Evolutionary conservation across 75 land plant species (phyloP).

Genomic region (Picea sitchensis): DNA sequence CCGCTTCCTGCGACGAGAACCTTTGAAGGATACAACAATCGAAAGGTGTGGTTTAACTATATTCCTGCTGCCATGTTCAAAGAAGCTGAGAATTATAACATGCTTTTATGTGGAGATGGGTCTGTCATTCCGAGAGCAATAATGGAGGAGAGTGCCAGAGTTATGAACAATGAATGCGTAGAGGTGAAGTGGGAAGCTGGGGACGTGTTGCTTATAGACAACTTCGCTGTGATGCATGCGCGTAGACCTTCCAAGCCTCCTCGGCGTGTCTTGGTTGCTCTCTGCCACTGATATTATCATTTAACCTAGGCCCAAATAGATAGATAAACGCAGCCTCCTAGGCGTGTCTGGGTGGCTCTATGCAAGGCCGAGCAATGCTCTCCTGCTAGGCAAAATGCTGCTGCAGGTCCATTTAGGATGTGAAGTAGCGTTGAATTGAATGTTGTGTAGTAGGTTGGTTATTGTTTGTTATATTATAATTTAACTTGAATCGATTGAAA

Average conservation of each 20-base stretch:
- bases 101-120: constrained; percentile 24
- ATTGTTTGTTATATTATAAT: too few relatives aligned
- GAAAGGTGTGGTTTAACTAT: constrained; percentile 33
- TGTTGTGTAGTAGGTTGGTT: too few relatives aligned
- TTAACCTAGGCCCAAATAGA: neutral
- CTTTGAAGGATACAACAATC: constrained; percentile 14
- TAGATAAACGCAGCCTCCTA: too few relatives aligned
- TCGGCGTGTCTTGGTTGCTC: constrained; percentile 25
- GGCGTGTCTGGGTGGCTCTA: too few relatives aligned
- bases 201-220: constrained; percentile 40
- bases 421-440: too few relatives aligned
- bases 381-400: too few relatives aligned
- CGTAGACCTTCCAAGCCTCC: constrained; percentile 32
- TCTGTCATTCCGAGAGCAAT: constrained; percentile 13
- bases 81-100: neutral
- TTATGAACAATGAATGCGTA: constrained; percentile 33
- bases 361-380: too few relatives aligned
- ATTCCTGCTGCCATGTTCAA: constrained; percentile 15
- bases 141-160: constrained; percentile 24
- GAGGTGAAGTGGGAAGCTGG: constrained; percentile 38
- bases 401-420: too few relatives aligned
- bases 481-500: too few relatives aligned
- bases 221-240: constrained; percentile 32
- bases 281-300: constrained; percentile 16
- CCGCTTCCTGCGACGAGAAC: constrained; percentile 14